Conservation (phyloP, 1,284 basidiomycete genomes). For the Mycosarcoma mackinlayi region DNA sequence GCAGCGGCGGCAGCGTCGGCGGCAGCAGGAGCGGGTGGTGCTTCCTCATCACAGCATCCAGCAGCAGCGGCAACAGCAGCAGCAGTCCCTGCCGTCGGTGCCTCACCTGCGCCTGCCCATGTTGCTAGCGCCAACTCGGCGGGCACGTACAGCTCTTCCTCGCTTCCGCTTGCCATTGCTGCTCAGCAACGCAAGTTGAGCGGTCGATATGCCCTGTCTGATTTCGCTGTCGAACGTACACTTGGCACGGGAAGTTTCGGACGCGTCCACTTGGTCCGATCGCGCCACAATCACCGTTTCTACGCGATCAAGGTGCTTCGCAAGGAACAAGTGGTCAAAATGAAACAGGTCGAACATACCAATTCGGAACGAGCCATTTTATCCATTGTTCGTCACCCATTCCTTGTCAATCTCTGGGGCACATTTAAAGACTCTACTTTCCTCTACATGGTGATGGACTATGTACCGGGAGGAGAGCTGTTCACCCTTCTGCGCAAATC, state of each 20-base stretch:
- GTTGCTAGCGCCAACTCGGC: slow-evolving; percentile 39
- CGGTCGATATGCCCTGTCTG: slow-evolving; percentile 64
- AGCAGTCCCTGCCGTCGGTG: slow-evolving; percentile 5
- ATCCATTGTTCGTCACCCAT: slow-evolving; percentile 88
- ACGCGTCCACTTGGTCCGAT: slow-evolving; percentile 64
- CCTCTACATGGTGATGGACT: slow-evolving; percentile 99
- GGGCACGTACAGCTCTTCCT: slow-evolving; percentile 44
- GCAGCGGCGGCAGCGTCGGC: slow-evolving; percentile 34
- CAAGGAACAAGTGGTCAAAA: slow-evolving; percentile 85
- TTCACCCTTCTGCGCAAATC: slow-evolving; percentile 73
- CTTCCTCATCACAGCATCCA: slow-evolving; percentile 13
- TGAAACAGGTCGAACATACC: slow-evolving; percentile 98
- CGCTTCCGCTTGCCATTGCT: slow-evolving; percentile 47
- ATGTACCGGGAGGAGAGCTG: slow-evolving; percentile 95
- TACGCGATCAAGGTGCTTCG: slow-evolving; percentile 67
- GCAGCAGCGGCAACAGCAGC: slow-evolving; percentile 11
- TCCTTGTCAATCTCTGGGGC: slow-evolving; percentile 98
- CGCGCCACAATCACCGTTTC: slow-evolving; percentile 64
- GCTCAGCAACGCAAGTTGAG: slow-evolving; percentile 56
- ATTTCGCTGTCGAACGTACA: slow-evolving; percentile 64
- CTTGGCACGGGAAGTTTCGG: slow-evolving; percentile 67
- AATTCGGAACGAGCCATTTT: slow-evolving; percentile 95
- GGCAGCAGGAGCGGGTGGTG: slow-evolving; percentile 7
- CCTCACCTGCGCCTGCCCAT: slow-evolving; percentile 8
- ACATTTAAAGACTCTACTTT: slow-evolving; percentile 93